phyloP scores from a whole-genome alignment of 2,329 filamentous ascomycete species.

The Colletotrichum cordylinicola region DNA sequence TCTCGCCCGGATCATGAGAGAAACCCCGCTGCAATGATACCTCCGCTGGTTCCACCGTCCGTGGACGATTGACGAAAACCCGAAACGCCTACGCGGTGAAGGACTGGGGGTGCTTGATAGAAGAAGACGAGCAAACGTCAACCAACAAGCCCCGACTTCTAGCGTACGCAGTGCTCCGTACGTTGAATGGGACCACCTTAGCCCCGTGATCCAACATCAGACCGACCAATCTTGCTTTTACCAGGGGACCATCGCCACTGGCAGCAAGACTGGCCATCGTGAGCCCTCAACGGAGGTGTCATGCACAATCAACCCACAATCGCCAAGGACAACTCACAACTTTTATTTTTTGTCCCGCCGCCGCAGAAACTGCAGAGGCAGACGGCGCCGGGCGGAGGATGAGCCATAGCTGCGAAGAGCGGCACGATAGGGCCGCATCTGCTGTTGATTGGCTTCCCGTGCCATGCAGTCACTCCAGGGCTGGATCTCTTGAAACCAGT shows the following conservation, averaged over 20 bases:
- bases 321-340: not conserved
- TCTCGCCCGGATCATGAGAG: slow-evolving; percentile 3
- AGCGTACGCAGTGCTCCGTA: not conserved
- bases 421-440: not conserved
- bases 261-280: not conserved
- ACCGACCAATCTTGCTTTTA: not conserved
- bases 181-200: not conserved
- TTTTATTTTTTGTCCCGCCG: not conserved
- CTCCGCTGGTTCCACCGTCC: slow-evolving; percentile 10
- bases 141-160: not conserved
- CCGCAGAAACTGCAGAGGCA: not conserved
- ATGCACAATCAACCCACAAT: not conserved
- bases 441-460: slow-evolving; percentile 5
- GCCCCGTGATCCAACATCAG: not conserved
- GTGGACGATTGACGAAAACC: slow-evolving; percentile 10
- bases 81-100: not conserved
- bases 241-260: slow-evolving; percentile 4
- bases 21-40: not conserved
- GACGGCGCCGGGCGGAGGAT: not conserved
- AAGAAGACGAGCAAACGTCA: not conserved
- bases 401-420: not conserved
- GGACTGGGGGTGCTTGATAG: not conserved
- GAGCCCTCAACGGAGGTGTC: not conserved
- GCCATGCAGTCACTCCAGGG: slow-evolving; percentile 2
- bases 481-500: slow-evolving; percentile 22